Evolutionary conservation across 495 filamentous ascomycete genomes (phyloP).

Genomic region (Parachaetomium inaequale): DNA sequence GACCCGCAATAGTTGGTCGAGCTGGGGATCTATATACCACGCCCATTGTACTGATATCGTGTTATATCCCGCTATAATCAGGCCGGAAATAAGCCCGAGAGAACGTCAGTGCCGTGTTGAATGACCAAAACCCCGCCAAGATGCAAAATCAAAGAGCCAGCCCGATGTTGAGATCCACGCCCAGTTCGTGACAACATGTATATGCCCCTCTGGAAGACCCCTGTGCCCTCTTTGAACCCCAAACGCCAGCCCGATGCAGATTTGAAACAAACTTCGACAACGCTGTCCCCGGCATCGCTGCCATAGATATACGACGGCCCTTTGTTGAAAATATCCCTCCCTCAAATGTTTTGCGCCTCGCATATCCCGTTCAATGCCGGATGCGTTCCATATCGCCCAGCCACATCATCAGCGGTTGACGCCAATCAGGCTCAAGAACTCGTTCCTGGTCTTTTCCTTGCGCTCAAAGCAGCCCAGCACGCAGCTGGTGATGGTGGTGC

Average conservation of each 20-base stretch:
- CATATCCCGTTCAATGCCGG: not conserved
- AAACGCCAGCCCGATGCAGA: conserved; percentile 29
- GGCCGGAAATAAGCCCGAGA: not conserved
- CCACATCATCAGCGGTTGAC: conserved; percentile 47
- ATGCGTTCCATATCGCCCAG: not conserved
- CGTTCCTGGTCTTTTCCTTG: conserved; percentile 88
- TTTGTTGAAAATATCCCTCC: conserved; percentile 23
- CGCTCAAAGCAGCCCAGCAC: conserved; percentile 92
- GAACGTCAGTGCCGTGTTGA: conserved; percentile 24
- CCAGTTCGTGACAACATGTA: conserved; percentile 10
- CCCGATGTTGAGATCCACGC: conserved; percentile 34
- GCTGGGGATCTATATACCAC: conserved; percentile 5
- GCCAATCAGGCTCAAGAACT: conserved; percentile 76
- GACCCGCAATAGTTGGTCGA: conserved; percentile 10
- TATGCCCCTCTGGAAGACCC: conserved; percentile 6
- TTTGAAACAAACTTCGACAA: conserved; percentile 4
- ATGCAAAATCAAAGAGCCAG: conserved; percentile 18
- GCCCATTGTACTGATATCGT: not conserved
- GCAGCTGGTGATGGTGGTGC: conserved; percentile 89
- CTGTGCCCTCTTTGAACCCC: conserved; percentile 2
- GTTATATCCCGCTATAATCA: not conserved
- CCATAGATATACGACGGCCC: conserved; percentile 7
- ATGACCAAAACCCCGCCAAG: conserved; percentile 12
- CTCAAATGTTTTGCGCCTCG: not conserved
- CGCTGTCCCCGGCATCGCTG: conserved; percentile 15